Evolutionary conservation across 371 early-diverging fungal species (phyloP), one percentile per base, ranked within the genome.

Genomic region (Mucor racemosus): DNA sequence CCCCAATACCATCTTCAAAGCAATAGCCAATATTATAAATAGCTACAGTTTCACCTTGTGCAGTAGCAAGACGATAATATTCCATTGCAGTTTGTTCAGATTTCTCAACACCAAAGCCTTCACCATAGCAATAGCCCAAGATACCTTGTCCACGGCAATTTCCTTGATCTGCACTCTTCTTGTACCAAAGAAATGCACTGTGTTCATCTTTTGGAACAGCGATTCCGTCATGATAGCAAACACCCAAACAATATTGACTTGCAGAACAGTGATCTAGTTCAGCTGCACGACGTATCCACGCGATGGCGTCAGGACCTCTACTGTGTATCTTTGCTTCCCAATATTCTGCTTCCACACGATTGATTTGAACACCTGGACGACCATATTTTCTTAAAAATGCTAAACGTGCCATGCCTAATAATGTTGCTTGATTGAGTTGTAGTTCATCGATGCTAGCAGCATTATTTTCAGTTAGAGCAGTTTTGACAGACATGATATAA

Each of bases 1-100:
- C 87, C n/a, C 93, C 94, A 36, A 90, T 79, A 31, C 95, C 96
- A 40, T 92, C 89, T 72, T 94, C 92, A 69, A 92, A 94, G 62
- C 92, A 92, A 70, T 92, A 88, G 0, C 91, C 95, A 50, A 94
- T 82, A 57, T 94, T 93, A 79, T 91, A 92, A 75, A 92, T 89
- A 13, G 91, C 89, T 1, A 92, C 92, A 0, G 87, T 84, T 56
- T 88, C 85, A 26, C 85, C 86, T 61, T 86, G 86, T 13, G 71
- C 77, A 0, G 94, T 90, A 5, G 90, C 84, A 1, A 80, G 74
- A 11, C 76, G 74, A 69, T 91, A 94, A 89, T 91, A 93, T 59
- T 79, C 80, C 63, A 93, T 82, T 8, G 94, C 93, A 64, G 79
- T 74, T 10, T 72, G 69, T 21, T 88, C 84, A 71, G 93, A 84